Evolutionary conservation across 1,284 basidiomycete species (phyloP).

Genomic region (Chiua sp.): DNA sequence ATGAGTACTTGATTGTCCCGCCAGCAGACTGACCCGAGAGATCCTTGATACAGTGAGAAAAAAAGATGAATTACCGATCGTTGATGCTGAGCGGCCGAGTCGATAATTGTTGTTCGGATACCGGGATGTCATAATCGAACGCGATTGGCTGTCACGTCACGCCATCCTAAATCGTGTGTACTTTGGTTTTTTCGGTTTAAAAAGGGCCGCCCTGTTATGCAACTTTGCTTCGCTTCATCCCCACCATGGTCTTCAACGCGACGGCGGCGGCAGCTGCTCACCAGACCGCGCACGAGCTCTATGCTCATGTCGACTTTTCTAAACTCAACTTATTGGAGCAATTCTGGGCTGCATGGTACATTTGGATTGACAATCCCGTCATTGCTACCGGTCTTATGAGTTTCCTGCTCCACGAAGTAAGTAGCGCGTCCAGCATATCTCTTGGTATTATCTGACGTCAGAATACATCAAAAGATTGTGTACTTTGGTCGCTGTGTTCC

Average conservation of each 20-base stretch:
- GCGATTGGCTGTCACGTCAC: slow-evolving; percentile 30
- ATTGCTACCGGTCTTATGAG: slow-evolving; percentile 95
- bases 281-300: slow-evolving; percentile 46
- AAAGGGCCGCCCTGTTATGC: background rate
- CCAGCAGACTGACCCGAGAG: too few species aligned
- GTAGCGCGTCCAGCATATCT: slow-evolving; percentile 28
- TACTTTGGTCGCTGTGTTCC: slow-evolving; percentile 97
- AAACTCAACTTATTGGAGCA: slow-evolving; percentile 79
- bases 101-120: too few species aligned
- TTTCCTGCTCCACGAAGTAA: slow-evolving; percentile 92
- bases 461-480: slow-evolving; percentile 64
- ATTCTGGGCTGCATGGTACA: slow-evolving; percentile 85
- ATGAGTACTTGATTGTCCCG: too few species aligned
- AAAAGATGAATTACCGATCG: too few species aligned
- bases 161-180: slow-evolving; percentile 19
- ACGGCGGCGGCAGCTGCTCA: slow-evolving; percentile 34
- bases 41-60: too few species aligned
- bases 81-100: too few species aligned
- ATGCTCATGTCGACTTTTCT: slow-evolving; percentile 65
- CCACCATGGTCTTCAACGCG: slow-evolving; percentile 42
- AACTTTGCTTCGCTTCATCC: background rate
- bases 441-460: background rate
- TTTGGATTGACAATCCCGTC: slow-evolving; percentile 88
- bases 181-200: slow-evolving; percentile 16
- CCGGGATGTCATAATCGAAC: slow-evolving; percentile 12